Conservation (phyloP, 169 alveolate genomes). For the Eimeria praecox region DNA sequence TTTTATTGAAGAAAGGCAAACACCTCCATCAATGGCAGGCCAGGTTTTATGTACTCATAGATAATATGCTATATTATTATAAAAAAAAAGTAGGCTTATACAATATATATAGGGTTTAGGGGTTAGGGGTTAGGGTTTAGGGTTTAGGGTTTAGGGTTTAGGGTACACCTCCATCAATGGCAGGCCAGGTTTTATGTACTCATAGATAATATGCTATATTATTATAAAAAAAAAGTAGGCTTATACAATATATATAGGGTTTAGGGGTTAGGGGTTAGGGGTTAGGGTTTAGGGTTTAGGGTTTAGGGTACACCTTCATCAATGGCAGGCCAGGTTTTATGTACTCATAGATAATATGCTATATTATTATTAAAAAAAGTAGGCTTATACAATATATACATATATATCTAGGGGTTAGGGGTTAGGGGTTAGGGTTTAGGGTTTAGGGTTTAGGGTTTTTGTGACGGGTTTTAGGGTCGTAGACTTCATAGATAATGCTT, state of each 20-base stretch:
- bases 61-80: constrained; percentile 91
- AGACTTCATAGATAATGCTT: too few species aligned
- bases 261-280: too few species aligned
- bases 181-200: constrained; percentile 90
- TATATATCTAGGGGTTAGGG: too few species aligned
- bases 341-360: constrained; percentile 90
- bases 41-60: constrained; percentile 90
- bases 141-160: too few species aligned
- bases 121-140: too few species aligned
- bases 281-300: too few species aligned
- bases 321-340: constrained; percentile 90
- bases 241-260: neutral
- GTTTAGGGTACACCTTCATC: constrained; percentile 88
- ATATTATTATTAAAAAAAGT: constrained; percentile 88
- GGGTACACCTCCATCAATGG: constrained; percentile 89
- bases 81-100: constrained; percentile 79
- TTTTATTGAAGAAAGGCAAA: constrained; percentile 90
- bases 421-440: neutral
- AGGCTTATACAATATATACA: neutral
- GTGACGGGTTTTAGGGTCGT: too few species aligned
- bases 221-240: constrained; percentile 86
- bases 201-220: constrained; percentile 90
- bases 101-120: neutral
- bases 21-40: constrained; percentile 90
- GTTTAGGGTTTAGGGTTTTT: neutral